Evolutionary conservation across 139 green algal genomes (phyloP).

Genomic region (Raphidocelis subcapitata): DNA sequence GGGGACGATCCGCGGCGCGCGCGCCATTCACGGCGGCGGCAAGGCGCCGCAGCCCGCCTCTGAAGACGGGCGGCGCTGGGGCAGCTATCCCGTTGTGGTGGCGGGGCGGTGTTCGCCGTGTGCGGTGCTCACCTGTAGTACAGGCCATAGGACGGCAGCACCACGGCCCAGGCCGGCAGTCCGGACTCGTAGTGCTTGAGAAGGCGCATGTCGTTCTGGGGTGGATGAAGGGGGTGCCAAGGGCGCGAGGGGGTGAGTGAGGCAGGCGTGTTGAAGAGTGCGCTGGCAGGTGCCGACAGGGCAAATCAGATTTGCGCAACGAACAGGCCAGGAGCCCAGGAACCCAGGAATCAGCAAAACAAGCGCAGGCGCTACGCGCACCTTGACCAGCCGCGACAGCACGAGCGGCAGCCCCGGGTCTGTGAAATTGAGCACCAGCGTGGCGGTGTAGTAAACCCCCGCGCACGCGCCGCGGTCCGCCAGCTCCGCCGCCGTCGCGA

Average conservation of each 20-base stretch:
- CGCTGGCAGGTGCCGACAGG: not conserved
- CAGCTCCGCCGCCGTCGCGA: too few species aligned
- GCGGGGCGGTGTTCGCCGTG: too few species aligned
- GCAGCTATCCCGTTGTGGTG: too few species aligned
- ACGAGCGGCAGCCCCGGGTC: constrained; percentile 38
- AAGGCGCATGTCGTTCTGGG: constrained; percentile 68
- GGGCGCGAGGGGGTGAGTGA: not conserved
- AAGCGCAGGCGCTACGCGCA: not conserved
- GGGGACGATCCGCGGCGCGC: too few species aligned
- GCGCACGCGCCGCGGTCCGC: too few species aligned
- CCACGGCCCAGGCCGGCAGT: constrained; percentile 72
- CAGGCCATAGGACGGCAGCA: constrained; percentile 65
- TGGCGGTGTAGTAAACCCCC: constrained; percentile 15
- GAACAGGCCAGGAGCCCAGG: not conserved
- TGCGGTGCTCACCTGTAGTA: constrained; percentile 20
- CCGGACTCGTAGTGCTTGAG: constrained; percentile 80
- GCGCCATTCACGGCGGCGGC: too few species aligned
- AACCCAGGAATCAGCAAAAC: not conserved
- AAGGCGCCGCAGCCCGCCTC: too few species aligned
- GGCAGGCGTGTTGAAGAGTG: too few species aligned
- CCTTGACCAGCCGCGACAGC: constrained; percentile 36
- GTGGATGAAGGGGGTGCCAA: not conserved
- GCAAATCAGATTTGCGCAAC: not conserved
- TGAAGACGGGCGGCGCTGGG: too few species aligned
- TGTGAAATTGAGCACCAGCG: constrained; percentile 37